Evolutionary conservation across 331 rosid genomes (phyloP).

Genomic region (Quercus tomentella): DNA sequence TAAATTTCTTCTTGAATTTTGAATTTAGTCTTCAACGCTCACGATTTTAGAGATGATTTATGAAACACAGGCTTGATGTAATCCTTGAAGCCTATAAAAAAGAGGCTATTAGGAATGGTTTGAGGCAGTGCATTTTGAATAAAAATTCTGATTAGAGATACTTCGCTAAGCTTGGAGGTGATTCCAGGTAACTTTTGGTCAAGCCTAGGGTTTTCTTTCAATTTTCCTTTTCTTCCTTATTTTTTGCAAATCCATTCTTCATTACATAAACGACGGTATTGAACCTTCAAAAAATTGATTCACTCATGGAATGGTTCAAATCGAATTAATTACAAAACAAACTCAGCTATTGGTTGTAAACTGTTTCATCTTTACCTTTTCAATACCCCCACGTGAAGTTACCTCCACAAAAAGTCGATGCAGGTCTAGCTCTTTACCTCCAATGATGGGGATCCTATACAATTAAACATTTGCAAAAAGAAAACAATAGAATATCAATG

Average conservation of each 20-base stretch:
- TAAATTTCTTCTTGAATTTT: too few species aligned
- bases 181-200: too few species aligned
- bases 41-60: too few species aligned
- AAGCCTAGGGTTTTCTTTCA: too few species aligned
- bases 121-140: neutral
- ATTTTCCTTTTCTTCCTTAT: too few species aligned
- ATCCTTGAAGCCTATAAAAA: too few species aligned
- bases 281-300: neutral
- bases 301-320: neutral
- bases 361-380: constrained; percentile 45
- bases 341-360: neutral
- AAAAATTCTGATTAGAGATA: too few species aligned
- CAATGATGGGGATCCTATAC: constrained; percentile 79
- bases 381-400: constrained; percentile 79
- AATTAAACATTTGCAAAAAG: neutral
- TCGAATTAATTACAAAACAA: neutral
- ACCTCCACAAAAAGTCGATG: constrained; percentile 80
- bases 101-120: too few species aligned
- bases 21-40: too few species aligned
- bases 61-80: too few species aligned
- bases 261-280: neutral
- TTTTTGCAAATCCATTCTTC: neutral
- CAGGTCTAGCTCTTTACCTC: constrained; percentile 78
- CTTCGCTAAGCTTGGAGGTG: too few species aligned
- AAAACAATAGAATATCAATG: neutral